Evolutionary conservation across 2,329 filamentous ascomycete species (phyloP), one percentile per base, ranked within the genome.

Genomic region (Pseudocercospora ulei): DNA sequence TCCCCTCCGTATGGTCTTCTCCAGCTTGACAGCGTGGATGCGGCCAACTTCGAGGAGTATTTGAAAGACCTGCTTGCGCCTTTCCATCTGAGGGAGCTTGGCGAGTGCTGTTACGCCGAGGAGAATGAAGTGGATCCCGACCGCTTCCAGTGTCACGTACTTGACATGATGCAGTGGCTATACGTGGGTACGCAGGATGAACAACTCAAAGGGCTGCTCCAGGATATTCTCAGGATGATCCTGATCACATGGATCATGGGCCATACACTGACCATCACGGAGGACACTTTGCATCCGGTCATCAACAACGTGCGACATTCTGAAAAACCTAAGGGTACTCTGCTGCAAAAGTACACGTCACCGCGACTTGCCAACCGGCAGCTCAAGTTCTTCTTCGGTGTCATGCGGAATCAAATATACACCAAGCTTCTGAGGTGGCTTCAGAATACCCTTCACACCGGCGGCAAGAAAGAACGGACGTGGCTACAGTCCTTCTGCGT

Each of bases 171-270:
- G 55, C 56, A 56, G 41, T 40, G 47, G 9, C 48, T 62, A 3
- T 58, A 56, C 33, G 39, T 46, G 16, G 38, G 35, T n/a, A 54
- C 53, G 4, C 5, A 34, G 6, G 63, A 66, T 13, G 55, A 62
- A 11, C 59, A 66, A 38, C 54, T 67, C 47, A 52, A 54, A 34
- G 57, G 59, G 12, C 55, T 69, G 9, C 59, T 69, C 27, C 56
- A 56, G 22, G 61, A 66, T 37, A 60, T 69, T 33, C 57, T 65
- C 36, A 63, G 65, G 27, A 63, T 70, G 48, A 59, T 67, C 19
- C 56, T 69, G 2, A 59, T 64, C 29, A 70, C 66, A 1, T 68
- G 65, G 49, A 69, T 69, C 43, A 68, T 69, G 64, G 62, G 61
- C 19, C 67, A 66, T 46, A 65, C 66, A 3, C 52, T 69, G 19